These are phyloP conservation scores for Fusarium sp. DNA, from an alignment of 2,329 filamentous ascomycete genomes.

Conservation along the genomic window DNA sequence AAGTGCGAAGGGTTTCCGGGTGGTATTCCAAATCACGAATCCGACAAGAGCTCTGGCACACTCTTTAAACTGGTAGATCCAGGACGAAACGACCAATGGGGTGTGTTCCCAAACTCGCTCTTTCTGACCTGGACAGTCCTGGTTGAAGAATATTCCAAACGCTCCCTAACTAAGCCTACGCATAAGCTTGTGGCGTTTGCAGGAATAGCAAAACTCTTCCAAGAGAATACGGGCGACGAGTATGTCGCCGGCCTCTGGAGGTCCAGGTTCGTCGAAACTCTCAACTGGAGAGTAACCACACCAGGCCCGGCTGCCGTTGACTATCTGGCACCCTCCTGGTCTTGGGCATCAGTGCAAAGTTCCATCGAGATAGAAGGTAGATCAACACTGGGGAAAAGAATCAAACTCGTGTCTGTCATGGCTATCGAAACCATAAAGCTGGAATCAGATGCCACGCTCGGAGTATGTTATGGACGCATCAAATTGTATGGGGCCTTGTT, in stretches of 20 bases:
- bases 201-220: background rate
- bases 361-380: too few species aligned
- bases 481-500: background rate
- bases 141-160: background rate
- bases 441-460: background rate
- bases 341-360: background rate
- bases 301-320: background rate
- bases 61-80: background rate
- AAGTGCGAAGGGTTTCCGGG: background rate
- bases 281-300: background rate
- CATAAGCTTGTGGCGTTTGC: background rate
- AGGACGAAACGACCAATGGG: too few species aligned
- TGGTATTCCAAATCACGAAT: background rate
- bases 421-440: background rate
- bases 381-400: rapidly evolving
- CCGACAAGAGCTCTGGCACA: background rate
- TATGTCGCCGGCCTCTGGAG: background rate
- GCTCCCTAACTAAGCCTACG: background rate
- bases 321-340: background rate
- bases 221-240: background rate
- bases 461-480: background rate
- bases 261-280: background rate
- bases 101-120: background rate
- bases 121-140: background rate
- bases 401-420: background rate